A percentile compares a stretch with the other conserved stretches of the same genome.
Conservation (phyloP, 108 stramenopile species). For the Cyclotella kingstonii region DNA sequence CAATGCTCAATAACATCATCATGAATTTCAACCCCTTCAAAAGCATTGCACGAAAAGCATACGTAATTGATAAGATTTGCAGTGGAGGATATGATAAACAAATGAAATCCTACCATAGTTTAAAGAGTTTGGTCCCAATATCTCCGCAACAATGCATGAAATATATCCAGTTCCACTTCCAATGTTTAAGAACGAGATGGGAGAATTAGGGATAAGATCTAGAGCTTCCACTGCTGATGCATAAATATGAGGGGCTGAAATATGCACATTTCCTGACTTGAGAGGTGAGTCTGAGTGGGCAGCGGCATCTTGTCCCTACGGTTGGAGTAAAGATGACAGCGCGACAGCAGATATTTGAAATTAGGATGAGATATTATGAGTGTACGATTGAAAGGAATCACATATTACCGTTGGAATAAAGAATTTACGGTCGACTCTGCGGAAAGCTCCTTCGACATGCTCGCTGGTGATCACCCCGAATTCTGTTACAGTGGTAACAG, state of each 20-base stretch:
- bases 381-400: too few relatives aligned
- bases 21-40: constrained; percentile 70
- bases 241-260: constrained; percentile 94
- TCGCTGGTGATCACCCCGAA: constrained; percentile 73
- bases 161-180: constrained; percentile 90
- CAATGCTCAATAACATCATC: constrained; percentile 75
- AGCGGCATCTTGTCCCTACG: constrained; percentile 42
- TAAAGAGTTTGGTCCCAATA: constrained; percentile 69
- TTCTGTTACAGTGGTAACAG: too few relatives aligned
- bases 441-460: constrained; percentile 70
- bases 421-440: constrained; percentile 74
- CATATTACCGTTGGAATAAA: constrained; percentile 86
- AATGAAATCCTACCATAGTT: constrained; percentile 52
- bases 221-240: constrained; percentile 80
- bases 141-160: constrained; percentile 72
- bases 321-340: too few relatives aligned
- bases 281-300: constrained; percentile 83
- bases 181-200: constrained; percentile 73
- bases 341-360: neutral
- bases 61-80: neutral
- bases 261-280: constrained; percentile 78
- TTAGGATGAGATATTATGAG: too few relatives aligned
- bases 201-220: constrained; percentile 62
- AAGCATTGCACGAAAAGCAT: neutral
- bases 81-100: constrained; percentile 1